Conservation (phyloP, 306 rosid genomes). For the Ormosia emarginata region DNA sequence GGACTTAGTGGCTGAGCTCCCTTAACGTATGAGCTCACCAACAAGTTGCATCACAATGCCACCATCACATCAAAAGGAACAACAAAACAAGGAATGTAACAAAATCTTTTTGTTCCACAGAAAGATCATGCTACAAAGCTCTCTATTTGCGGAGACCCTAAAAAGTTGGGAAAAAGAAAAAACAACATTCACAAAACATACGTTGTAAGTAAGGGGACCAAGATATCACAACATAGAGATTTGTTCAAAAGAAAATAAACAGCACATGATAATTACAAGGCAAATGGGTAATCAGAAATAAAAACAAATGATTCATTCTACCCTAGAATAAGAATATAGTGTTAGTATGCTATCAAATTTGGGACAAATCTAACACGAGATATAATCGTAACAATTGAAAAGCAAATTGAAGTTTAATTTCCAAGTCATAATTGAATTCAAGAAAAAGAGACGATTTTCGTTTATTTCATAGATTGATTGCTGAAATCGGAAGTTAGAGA, state of each 20-base stretch:
- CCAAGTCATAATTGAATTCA: not conserved
- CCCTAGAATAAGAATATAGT: not conserved
- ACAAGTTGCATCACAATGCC: conserved; percentile 34
- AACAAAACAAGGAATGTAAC: not conserved
- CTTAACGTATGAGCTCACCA: conserved; percentile 29
- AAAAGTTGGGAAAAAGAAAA: not conserved
- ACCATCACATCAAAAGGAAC: conserved; percentile 6
- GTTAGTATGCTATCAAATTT: not conserved
- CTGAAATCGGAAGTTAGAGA: not conserved
- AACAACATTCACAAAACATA: not conserved
- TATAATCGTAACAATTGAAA: not conserved
- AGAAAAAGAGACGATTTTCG: not conserved
- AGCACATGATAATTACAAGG: not conserved
- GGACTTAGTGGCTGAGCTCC: conserved; percentile 22
- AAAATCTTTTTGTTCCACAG: not conserved
- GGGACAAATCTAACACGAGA: conserved; percentile 18
- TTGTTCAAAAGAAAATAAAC: not conserved
- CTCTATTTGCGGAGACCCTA: conserved; percentile 23
- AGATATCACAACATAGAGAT: conserved; percentile 4
- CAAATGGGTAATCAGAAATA: not conserved
- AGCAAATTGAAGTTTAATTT: conserved; percentile 4
- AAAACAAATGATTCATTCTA: not conserved
- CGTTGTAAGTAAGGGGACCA: not conserved
- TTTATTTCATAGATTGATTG: not conserved
- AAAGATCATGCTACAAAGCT: conserved; percentile 15